These are phyloP conservation scores for Tulasnella sp. DNA, from an alignment of 768 basidiomycete species.

Conservation along the genomic window DNA sequence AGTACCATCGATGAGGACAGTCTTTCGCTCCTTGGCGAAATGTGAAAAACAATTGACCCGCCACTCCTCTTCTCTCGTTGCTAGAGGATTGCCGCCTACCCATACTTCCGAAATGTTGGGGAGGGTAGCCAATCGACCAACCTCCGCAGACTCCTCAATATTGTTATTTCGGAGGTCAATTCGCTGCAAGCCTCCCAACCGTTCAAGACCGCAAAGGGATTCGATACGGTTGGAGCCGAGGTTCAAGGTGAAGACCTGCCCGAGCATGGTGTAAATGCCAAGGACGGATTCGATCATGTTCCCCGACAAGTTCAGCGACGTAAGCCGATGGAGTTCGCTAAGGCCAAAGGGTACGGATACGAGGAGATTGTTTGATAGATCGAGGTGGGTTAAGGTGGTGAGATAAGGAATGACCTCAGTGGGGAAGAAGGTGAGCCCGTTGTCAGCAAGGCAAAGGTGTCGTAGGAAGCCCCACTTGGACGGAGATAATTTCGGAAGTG, in stretches of 20 bases:
- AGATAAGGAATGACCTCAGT: slow-evolving; percentile 51
- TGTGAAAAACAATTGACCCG: slow-evolving; percentile 67
- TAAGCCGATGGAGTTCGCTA: slow-evolving; percentile 58
- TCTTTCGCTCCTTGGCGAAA: slow-evolving; percentile 76
- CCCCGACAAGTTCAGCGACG: slow-evolving; percentile 87
- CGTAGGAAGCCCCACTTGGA: slow-evolving; percentile 65
- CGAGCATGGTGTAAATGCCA: slow-evolving; percentile 71
- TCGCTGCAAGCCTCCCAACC: slow-evolving; percentile 70
- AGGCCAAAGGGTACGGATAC: slow-evolving; percentile 76
- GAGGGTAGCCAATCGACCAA: slow-evolving; percentile 67
- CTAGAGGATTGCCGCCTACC: slow-evolving; percentile 75
- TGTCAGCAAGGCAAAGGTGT: slow-evolving; percentile 66
- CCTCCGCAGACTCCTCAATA: slow-evolving; percentile 70
- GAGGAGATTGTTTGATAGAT: slow-evolving; percentile 83
- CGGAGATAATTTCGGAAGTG: slow-evolving; percentile 34
- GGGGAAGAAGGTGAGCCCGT: slow-evolving; percentile 71
- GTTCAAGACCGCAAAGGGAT: slow-evolving; percentile 89
- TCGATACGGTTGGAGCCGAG: slow-evolving; percentile 79
- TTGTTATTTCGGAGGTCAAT: slow-evolving; percentile 73
- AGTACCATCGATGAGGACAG: slow-evolving; percentile 61
- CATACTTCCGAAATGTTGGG: slow-evolving; percentile 72
- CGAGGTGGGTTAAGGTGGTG: slow-evolving; percentile 65
- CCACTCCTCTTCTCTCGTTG: slow-evolving; percentile 55
- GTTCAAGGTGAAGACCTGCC: slow-evolving; percentile 65
- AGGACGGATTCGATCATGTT: slow-evolving; percentile 97